These are phyloP conservation scores for Oryza meridionalis DNA, from an alignment of 176 grass and related monocot genomes.

Conservation along the genomic window DNA sequence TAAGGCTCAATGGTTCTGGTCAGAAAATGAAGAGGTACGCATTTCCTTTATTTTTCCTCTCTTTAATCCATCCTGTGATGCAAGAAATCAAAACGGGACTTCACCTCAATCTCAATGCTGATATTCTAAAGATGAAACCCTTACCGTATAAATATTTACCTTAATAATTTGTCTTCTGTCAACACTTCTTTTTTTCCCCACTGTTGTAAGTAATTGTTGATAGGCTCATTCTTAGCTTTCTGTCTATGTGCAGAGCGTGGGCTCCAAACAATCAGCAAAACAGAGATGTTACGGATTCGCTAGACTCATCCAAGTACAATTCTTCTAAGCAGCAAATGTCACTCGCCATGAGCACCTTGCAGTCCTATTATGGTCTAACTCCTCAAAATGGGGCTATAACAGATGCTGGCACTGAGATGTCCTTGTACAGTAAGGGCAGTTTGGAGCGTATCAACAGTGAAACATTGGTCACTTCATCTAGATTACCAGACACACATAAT, in stretches of 20 bases:
- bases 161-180: neutral
- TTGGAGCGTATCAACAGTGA: conserved; percentile 2
- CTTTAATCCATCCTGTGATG: neutral
- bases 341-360: conserved; percentile 68
- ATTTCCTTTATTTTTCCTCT: neutral
- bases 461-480: conserved; percentile 21
- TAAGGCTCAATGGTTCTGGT: conserved; percentile 42
- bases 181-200: neutral
- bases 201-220: neutral
- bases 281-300: conserved; percentile 27
- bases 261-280: conserved; percentile 45
- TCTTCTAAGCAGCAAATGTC: conserved; percentile 43
- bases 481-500: neutral
- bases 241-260: conserved; percentile 37
- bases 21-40: conserved; percentile 50
- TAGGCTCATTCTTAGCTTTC: neutral
- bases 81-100: neutral
- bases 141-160: neutral
- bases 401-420: conserved; percentile 66
- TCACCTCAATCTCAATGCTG: neutral
- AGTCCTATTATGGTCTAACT: conserved; percentile 71
- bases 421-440: conserved; percentile 49
- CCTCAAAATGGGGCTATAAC: conserved; percentile 20
- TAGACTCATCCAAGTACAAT: conserved; percentile 41
- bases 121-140: neutral